Base-by-base conservation (phyloP, 306 rosid species). In the Cajanus cajan region DNA sequence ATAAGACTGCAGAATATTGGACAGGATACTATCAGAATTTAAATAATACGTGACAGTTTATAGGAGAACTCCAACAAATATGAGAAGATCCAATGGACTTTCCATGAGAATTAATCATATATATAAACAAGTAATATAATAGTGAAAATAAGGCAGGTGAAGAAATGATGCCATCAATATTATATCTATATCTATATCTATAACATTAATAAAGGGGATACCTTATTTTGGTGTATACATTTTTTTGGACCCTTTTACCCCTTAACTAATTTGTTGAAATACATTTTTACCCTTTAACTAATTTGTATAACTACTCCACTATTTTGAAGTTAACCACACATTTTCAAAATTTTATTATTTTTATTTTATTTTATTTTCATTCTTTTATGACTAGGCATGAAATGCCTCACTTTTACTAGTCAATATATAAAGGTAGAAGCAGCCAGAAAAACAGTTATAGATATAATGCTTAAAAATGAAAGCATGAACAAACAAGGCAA, bases 1-100 rank as follows among this genome's bases (percentile, higher is more conserved):
- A 33, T 25, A 52, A 33, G 21, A 77, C 59, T 41, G 68, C 74
- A 74, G 47, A 64, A 78, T 36, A 71, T 54, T 57, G n/a, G 44
- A 18, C 54, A 77, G 62, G 31, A 43, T 41, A 71, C 11, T 40
- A 54, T 22, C 57, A 83, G 62, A 48, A 83, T 21, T 24, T 45
- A 61, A 57, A 31, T 52, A 63, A 55, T 28, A 64, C 39, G 41
- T 31, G 9, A 37, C 48, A 59, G 69, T 54, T 18, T 58, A 68
- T 34, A 12, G 9, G 14, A 59, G 21, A 82, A 58, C 50, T 24
- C n/a, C 33, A 37, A 51, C 25, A 76, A 39, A 50, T 52, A 51
- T 28, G 48, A 73, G 62, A 78, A 44, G 34, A 12, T 8, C 16
- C 18, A 57, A 24, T 57, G 14, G 57, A 64, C 16, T 10, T 63